A percentile compares a stretch with the other conserved stretches of the same genome.
phyloP scores from a whole-genome alignment of 176 grass and related monocot species.

The Dendrocalamus sinicus region DNA sequence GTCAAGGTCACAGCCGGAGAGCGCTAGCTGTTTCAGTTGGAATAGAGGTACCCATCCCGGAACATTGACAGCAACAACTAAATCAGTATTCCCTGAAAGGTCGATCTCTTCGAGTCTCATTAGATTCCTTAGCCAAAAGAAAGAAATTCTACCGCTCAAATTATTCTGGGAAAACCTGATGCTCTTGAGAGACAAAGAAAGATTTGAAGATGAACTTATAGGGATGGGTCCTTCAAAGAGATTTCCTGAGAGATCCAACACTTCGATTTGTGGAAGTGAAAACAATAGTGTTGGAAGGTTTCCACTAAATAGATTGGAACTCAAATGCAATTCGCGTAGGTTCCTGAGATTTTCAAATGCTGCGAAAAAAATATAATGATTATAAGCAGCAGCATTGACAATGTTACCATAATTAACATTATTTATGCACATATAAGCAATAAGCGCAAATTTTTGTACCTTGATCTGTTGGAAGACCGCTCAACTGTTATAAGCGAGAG shows the following conservation, averaged over 20 bases:
- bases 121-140: no score
- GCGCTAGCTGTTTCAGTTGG: background rate
- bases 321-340: no score
- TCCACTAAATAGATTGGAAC: no score
- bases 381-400: no score
- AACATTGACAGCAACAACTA: background rate
- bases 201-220: background rate
- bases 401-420: no score
- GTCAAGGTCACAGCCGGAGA: constrained; percentile 36
- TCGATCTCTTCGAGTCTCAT: background rate
- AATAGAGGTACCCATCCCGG: background rate
- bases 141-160: background rate
- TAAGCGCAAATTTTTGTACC: background rate
- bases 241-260: no score
- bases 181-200: background rate
- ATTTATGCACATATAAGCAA: no score
- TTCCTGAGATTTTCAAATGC: no score
- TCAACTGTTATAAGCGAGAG: background rate
- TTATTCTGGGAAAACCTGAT: background rate
- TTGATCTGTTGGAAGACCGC: background rate
- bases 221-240: no score
- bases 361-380: no score
- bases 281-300: no score
- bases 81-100: constrained; percentile 4
- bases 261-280: no score